Conservation (phyloP, 1,284 basidiomycete species). For the Cutaneotrichosporon cutaneum region DNA sequence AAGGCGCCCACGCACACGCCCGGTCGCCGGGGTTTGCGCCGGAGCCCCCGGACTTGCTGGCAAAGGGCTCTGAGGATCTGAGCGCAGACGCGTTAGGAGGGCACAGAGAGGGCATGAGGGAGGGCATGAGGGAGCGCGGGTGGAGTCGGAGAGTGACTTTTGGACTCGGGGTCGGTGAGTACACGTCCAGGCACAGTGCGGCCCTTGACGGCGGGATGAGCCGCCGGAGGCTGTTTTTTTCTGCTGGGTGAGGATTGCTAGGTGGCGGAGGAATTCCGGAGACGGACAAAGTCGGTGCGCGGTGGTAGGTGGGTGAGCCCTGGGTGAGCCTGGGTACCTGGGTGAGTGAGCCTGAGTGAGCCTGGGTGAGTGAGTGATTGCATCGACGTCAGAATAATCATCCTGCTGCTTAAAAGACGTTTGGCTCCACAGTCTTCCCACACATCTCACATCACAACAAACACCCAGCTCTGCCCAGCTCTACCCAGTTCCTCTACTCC, state of each 20-base stretch:
- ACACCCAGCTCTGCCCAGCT: no score
- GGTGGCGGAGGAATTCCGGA: conserved; percentile 1
- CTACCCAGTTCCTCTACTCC: background rate
- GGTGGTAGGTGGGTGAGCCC: background rate
- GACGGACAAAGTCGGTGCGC: conserved; percentile 3
- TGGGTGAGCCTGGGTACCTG: no score
- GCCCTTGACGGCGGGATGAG: background rate
- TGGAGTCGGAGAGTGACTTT: background rate
- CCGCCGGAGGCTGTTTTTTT: background rate
- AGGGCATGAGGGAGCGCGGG: no score
- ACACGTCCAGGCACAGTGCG: background rate
- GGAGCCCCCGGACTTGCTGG: background rate
- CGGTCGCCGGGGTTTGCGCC: background rate
- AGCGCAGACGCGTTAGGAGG: no score
- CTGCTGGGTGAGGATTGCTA: no score
- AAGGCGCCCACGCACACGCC: background rate
- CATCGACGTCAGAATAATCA: background rate
- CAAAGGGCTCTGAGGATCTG: no score
- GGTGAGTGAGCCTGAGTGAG: no score
- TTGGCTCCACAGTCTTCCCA: conserved; percentile 1
- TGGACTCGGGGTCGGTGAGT: background rate
- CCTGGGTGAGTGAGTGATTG: no score
- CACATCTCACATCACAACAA: background rate
- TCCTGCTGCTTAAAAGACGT: background rate
- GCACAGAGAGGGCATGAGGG: no score